Evolutionary conservation across 371 early-diverging fungal species (phyloP), one percentile per base, ranked within the genome.

Genomic region (Mucor mucedo): DNA sequence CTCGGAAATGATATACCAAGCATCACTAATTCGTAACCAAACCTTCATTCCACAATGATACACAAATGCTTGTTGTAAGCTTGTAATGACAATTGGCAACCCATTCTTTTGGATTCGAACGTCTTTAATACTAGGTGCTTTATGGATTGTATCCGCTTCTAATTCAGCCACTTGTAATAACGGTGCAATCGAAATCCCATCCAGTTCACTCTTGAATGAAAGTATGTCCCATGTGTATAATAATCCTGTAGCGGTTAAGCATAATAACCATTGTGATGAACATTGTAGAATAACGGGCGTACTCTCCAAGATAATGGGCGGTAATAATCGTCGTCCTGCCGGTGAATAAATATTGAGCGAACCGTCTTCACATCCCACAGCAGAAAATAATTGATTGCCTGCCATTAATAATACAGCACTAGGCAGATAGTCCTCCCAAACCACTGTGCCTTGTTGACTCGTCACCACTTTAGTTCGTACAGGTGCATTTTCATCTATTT

Each of bases 11-110:
- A 75, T 79, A 53, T 79, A 88, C 77, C 80, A 79, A 0, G 87
- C 82, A 68, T 92, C 91, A 56, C 79, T 83, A 5, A 93, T 80
- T 21, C 89, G 81, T 40, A 90, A 69, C 95, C 95, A 96, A 10
- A 75, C 66, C 59, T 82, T 82, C 89, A 94, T 88, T 10, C 65
- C 72, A 4, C 73, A 54, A 64, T 90, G 88, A 68, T 91, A 95
- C 2, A 85, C 77, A 71, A 83, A 95, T n/a, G 88, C 86, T 50
- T 91, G 87, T 5, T 89, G 87, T 32, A 85, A 78, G 13, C 90
- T 86, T 0, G 93, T 87, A 14, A 87, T 80, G 4, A 96, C 62
- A 3, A 93, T 59, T 0, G 93, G 93, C 8, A 85, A 62, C 0
- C 95, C 95, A 14, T 90, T 85, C 7, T 73, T 68, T 11, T 84